Evolutionary conservation across 768 basidiomycete genomes (phyloP), one percentile per base, ranked within the genome.

Genomic region (Suillus subluteus): DNA sequence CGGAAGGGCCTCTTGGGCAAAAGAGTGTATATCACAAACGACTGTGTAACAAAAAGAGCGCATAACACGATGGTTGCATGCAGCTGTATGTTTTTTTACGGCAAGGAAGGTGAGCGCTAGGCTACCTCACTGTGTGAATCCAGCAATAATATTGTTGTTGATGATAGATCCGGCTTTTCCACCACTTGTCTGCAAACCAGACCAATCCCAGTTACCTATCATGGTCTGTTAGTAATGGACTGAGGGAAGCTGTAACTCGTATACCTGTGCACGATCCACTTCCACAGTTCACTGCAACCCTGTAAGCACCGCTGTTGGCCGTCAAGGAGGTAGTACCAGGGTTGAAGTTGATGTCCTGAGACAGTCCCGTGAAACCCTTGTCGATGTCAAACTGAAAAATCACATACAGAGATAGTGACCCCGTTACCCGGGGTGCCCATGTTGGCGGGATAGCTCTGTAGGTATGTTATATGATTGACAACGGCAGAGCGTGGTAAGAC

Each of bases 281-380:
- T 58, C 88, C 89, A 69, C 88, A 90, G 72, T 88, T 84, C 4
- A 89, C 82, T 13, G 83, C 84, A 50, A 87, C 82, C 55, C 74
- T 79, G 63, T 82, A 65, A 3, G 86, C 89, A 32, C 73, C 72
- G 63, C 74, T 78, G 37, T 59, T 70, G 30, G 89, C 85, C 0
- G 76, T 68, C 58, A 90, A 73, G 0, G 75, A 79, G 44, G 80
- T 87, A 50, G 74, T 73, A 1, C 78, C 74, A 6, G 78, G 65
- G 56, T 74, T 70, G 72, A 90, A 89, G 70, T 79, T 84, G 69
- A 90, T 75, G 67, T 78, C 80, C 84, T 88, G 23, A 40, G 40
- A 43, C 61, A 23, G 37, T 8, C 8, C 6, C n/a, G 41, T 69
- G 21, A 70, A 50, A 7, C 12, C 18, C 8, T 64, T 18, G 21